Conservation (phyloP, 1,284 basidiomycete species). For the Cryptococcus deneoformans region DNA sequence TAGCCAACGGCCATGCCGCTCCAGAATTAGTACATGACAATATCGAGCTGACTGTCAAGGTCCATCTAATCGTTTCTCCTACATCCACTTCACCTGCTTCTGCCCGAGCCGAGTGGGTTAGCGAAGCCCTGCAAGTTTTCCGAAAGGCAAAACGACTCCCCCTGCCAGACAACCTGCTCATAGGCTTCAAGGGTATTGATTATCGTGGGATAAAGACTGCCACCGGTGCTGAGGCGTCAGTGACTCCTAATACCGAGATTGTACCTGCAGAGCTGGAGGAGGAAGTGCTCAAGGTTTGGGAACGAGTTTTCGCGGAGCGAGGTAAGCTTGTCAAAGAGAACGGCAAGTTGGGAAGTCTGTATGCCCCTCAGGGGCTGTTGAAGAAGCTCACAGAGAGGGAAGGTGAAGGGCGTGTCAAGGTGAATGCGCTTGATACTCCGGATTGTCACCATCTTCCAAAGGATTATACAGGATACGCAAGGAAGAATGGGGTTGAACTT, state of each 20-base stretch:
- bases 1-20: neutral
- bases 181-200: conserved; percentile 44
- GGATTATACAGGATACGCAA: conserved; percentile 39
- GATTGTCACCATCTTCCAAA: conserved; percentile 46
- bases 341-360: conserved; percentile 29
- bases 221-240: conserved; percentile 3
- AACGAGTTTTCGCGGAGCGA: neutral
- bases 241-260: conserved; percentile 11
- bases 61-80: conserved; percentile 30
- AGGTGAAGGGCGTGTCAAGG: conserved; percentile 2
- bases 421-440: conserved; percentile 46
- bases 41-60: conserved; percentile 45
- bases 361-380: conserved; percentile 26
- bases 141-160: conserved; percentile 28
- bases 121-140: conserved; percentile 24
- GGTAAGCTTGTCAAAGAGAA: neutral
- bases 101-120: conserved; percentile 13
- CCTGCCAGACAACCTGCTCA: conserved; percentile 33
- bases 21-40: conserved; percentile 12
- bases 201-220: conserved; percentile 34
- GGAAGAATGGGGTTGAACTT: conserved; percentile 34
- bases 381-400: conserved; percentile 12
- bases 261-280: conserved; percentile 9
- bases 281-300: conserved; percentile 12
- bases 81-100: neutral